Percentiles rank a stretch among this genome's conserved stretches.
Evolutionary conservation across 192 early-diverging fungal species (phyloP).

Genomic region (Phycomyces nitens): DNA sequence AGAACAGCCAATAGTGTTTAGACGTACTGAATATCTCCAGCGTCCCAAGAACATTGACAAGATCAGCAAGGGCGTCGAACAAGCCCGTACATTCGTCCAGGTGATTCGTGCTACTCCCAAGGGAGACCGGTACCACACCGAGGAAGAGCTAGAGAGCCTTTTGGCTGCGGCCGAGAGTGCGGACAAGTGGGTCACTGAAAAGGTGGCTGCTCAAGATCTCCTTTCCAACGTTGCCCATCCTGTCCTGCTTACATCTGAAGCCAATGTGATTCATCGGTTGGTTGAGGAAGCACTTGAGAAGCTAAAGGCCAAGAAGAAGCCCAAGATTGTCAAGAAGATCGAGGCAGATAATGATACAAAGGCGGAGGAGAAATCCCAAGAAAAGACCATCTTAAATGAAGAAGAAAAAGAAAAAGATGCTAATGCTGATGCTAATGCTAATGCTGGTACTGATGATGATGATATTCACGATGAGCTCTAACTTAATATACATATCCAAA

Average conservation of each 20-base stretch:
- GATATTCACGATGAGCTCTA: no score
- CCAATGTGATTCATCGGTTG: constrained; percentile 44
- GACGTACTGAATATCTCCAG: constrained; percentile 43
- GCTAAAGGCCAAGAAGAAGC: constrained; percentile 58
- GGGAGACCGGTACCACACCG: constrained; percentile 53
- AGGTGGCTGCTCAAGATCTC: constrained; percentile 54
- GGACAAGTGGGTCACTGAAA: constrained; percentile 64
- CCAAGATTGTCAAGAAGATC: constrained; percentile 37
- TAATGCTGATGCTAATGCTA: background rate
- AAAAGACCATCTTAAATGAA: constrained; percentile 6
- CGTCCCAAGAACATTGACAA: constrained; percentile 43
- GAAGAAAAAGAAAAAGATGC: background rate
- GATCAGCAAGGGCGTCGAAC: constrained; percentile 31
- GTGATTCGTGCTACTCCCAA: constrained; percentile 43
- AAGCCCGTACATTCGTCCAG: constrained; percentile 39
- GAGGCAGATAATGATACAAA: constrained; percentile 23
- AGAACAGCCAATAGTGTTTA: constrained; percentile 45
- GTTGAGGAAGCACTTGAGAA: constrained; percentile 53
- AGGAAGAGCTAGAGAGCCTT: constrained; percentile 52
- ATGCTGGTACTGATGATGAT: background rate
- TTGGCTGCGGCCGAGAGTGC: constrained; percentile 49
- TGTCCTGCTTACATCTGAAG: constrained; percentile 54
- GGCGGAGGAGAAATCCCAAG: constrained; percentile 16
- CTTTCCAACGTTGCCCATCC: constrained; percentile 60
- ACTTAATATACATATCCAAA: no score